These are phyloP conservation scores for Schizophyllum amplum DNA, from an alignment of 1,284 basidiomycete species.

Conservation along the genomic window DNA sequence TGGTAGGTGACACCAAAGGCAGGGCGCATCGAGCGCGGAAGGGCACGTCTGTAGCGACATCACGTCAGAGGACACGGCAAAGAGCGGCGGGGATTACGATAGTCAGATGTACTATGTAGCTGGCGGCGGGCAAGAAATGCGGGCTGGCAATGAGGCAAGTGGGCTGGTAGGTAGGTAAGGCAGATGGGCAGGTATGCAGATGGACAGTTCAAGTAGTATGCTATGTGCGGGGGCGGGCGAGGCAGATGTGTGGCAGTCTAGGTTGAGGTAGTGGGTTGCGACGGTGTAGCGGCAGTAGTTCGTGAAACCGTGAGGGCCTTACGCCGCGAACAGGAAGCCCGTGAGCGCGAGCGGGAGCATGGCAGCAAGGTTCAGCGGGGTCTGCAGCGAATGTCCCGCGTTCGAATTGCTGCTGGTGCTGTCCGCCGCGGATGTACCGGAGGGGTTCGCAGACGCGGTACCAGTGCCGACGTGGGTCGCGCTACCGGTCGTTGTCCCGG, in stretches of 20 bases:
- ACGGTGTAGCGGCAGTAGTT: too few relatives aligned
- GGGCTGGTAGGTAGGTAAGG: background rate
- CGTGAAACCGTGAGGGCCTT: background rate
- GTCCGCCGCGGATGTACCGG: background rate
- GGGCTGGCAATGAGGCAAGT: background rate
- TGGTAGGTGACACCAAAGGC: too few relatives aligned
- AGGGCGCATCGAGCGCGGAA: too few relatives aligned
- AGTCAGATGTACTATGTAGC: too few relatives aligned
- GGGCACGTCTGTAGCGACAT: too few relatives aligned
- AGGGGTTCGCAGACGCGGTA: background rate
- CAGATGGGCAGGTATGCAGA: background rate
- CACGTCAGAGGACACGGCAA: too few relatives aligned
- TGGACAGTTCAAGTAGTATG: background rate
- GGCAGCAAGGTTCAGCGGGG: background rate
- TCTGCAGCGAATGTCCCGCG: background rate
- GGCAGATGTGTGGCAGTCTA: background rate
- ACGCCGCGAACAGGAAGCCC: background rate
- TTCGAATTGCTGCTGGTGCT: background rate
- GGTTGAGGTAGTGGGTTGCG: background rate
- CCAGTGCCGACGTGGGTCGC: background rate
- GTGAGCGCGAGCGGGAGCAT: background rate
- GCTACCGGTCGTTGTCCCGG: background rate
- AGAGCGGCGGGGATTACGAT: too few relatives aligned
- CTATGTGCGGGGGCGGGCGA: background rate
- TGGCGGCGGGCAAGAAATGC: background rate